Base-by-base conservation (phyloP, 768 basidiomycete species). In the Leccinum imitatum region DNA sequence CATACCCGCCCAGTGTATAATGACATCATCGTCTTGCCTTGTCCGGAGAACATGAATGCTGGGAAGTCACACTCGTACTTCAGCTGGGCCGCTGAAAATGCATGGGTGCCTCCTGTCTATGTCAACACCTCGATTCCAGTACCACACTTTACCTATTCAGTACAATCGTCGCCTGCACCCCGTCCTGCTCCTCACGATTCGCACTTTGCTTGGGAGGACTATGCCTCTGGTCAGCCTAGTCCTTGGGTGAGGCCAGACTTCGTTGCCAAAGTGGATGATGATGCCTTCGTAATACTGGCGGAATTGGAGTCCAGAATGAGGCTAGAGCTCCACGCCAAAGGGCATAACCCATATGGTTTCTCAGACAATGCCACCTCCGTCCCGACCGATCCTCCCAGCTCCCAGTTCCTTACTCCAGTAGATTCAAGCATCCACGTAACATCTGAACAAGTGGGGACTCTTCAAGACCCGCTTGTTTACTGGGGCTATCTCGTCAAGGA, bases 21-120 rank as follows among this genome's bases (percentile, higher is more conserved):
- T 68, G 93, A 95, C 71, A 89, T 95, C 59, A 78, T 94, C 63
- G 80, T 95, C 52, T 80, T 97, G 48, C 90, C 93, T 27, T 86
- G 88, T 48, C 69, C 83, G 10, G 96, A 98, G 77, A 97, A 98
- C 74, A 98, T 98, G 96, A 98, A 98, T 74, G 78, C 83, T 52
- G 96, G 96, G 58, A 98, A 98, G 75, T 91, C 91, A 5, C 82
- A 96, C 69, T 84, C 89, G 2, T 98, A 88, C 77, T 98, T 95
- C 78, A 84, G 85, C 14, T 98, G 96, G 96, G 93, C 95, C 5
- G 84, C 91, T 39, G 83, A 87, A 68, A 87, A 91, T 65, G 94
- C 94, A 10, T 94, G 91, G 84, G 93, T 98, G 0, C 94, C 94
- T 46, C 87, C 91, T 19, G 78, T 89, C 41, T 87, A 88, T 69